Evolutionary conservation across 495 filamentous ascomycete genomes (phyloP).

Genomic region (Xanthoparmelia taractica): DNA sequence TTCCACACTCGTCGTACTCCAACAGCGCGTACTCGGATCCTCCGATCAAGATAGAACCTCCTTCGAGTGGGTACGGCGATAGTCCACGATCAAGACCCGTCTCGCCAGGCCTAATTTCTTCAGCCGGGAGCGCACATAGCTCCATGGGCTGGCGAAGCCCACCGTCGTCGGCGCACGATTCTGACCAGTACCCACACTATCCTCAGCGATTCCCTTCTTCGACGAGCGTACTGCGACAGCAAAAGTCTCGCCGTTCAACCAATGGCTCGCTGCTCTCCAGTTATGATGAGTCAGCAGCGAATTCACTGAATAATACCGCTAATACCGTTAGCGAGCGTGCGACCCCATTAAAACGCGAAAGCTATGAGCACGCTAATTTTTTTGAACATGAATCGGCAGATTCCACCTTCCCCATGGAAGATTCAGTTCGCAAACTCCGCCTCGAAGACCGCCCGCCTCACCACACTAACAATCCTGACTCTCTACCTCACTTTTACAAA

Average conservation of each 20-base stretch:
- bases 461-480: conserved; percentile 23
- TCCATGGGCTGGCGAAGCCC: conserved; percentile 44
- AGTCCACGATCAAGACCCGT: conserved; percentile 41
- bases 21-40: conserved; percentile 23
- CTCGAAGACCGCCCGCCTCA: conserved; percentile 51
- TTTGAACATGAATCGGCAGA: conserved; percentile 53
- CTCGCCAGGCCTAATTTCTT: conserved; percentile 33
- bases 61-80: conserved; percentile 21
- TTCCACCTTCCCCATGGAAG: conserved; percentile 53
- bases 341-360: conserved; percentile 45
- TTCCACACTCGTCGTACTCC: conserved; percentile 30
- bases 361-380: conserved; percentile 56
- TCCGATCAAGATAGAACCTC: conserved; percentile 21
- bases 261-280: conserved; percentile 42
- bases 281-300: conserved; percentile 32
- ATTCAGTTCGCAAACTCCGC: conserved; percentile 52
- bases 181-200: conserved; percentile 31
- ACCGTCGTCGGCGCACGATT: conserved; percentile 40
- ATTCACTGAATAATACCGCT: conserved; percentile 20
- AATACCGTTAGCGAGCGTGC: conserved; percentile 11
- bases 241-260: conserved; percentile 43
- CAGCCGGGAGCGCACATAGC: conserved; percentile 25
- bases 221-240: conserved; percentile 25
- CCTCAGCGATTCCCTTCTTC: conserved; percentile 31
- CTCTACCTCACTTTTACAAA: conserved; percentile 4